Base-by-base conservation (phyloP, 768 basidiomycete genomes). In the Leccinellum albellum region DNA sequence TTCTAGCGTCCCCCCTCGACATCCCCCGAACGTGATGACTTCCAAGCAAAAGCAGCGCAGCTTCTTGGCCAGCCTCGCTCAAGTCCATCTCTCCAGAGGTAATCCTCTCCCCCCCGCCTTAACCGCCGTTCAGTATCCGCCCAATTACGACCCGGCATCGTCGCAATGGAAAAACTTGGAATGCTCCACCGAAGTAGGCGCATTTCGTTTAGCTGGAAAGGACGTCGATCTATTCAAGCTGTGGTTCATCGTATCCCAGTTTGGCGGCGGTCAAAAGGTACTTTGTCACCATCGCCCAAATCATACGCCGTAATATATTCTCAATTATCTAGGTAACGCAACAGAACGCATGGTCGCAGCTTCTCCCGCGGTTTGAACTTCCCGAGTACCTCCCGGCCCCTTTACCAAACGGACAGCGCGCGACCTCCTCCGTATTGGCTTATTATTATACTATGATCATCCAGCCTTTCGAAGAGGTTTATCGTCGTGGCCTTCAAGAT, bases 141-240 rank as follows among this genome's bases (percentile, higher is more conserved):
- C 80, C 4, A 75, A 74, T 51, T 92, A 83, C 61, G 89, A 93
- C 69, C 84, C 82, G 26, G 70, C 68, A 46, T 78, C 74, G 44
- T 84, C 89, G 1, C 79, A 74, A 21, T 92, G 87, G 85, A 82
- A 83, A 65, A 72, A 74, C 52, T 73, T 93, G 57, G 88, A 91
- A 57, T 75, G 81, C 26, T 81, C 84, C 54, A 62, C 65, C 10
- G 87, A 88, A 60, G 62, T 79, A 12, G 91, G 91, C 31, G 73
- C 79, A 40, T 78, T 92, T 69, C 82, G 83, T 49, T 66, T 93
- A 20, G 87, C 84, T 3, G 88, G 87, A 17, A 87, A 81, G 68
- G 89, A 91, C 62, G 73, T 93, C 46, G 86, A 89, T 67, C 70
- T 93, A n/a, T 85, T 87, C 70, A 87, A 79, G 65, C 72, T 93